These are phyloP conservation scores for Ceratobasidium sp. DNA, from an alignment of 1,284 basidiomycete species.

Conservation along the genomic window DNA sequence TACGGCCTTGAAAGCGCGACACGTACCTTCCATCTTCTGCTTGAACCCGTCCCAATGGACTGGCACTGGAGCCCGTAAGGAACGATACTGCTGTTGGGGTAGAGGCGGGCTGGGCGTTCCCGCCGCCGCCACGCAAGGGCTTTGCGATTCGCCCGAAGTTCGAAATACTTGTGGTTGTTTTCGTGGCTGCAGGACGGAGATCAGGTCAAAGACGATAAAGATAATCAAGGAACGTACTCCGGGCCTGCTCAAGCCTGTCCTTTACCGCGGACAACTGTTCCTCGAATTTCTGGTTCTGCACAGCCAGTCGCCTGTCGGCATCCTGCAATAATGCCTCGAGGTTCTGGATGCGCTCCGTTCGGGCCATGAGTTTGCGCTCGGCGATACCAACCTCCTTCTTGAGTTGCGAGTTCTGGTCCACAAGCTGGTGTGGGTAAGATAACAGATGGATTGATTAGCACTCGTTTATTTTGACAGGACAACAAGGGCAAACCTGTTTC, in stretches of 20 bases:
- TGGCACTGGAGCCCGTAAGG: slow-evolving; percentile 59
- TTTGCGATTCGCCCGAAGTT: slow-evolving; percentile 96
- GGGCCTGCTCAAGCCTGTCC: slow-evolving; percentile 90
- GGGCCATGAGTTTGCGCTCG: slow-evolving; percentile 93
- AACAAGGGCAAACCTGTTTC: slow-evolving; percentile 77
- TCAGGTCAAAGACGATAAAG: slow-evolving; percentile 20
- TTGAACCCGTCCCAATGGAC: slow-evolving; percentile 76
- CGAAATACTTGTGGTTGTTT: slow-evolving; percentile 62
- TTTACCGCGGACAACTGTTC: slow-evolving; percentile 90
- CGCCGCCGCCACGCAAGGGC: slow-evolving; percentile 92
- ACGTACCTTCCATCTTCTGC: slow-evolving; percentile 82
- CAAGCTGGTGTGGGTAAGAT: slow-evolving; percentile 69
- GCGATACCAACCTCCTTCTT: slow-evolving; percentile 99
- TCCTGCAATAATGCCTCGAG: slow-evolving; percentile 92
- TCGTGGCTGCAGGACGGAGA: slow-evolving; percentile 68
- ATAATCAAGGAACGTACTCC: slow-evolving; percentile 67
- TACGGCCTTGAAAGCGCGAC: slow-evolving; percentile 44
- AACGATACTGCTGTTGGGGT: slow-evolving; percentile 56
- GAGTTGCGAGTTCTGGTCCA: slow-evolving; percentile 96
- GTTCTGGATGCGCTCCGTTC: slow-evolving; percentile 97
- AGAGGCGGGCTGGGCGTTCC: slow-evolving; percentile 56
- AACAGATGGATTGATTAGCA: slow-evolving; percentile 43
- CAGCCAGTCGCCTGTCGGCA: slow-evolving; percentile 88
- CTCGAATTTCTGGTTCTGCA: slow-evolving; percentile 97
- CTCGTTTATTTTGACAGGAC: slow-evolving; percentile 46